Evolutionary conservation across 116 monocot genomes (phyloP).

Genomic region (Papilionanthe hybrid): DNA sequence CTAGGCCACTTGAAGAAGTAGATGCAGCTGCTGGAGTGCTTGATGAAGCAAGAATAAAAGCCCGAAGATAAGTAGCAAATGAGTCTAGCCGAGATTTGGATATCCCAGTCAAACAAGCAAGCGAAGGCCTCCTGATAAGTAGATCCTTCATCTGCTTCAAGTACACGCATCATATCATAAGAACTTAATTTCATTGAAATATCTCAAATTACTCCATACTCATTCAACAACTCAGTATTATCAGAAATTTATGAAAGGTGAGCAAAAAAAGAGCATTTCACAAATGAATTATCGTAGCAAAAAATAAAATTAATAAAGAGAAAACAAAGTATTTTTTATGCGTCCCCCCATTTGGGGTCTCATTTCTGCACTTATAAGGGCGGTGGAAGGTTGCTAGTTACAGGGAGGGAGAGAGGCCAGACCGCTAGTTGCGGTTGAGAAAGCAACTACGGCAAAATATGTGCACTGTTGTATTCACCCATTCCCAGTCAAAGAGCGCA

Average conservation of each 20-base stretch:
- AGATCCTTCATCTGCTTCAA: slow-evolving; percentile 73
- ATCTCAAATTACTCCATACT: not conserved
- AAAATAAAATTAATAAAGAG: not conserved
- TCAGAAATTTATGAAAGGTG: not conserved
- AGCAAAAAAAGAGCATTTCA: not conserved
- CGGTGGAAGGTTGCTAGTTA: not conserved
- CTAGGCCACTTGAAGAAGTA: slow-evolving; percentile 9
- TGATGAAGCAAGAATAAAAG: slow-evolving; percentile 51
- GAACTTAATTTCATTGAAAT: not conserved
- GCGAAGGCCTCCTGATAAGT: slow-evolving; percentile 52
- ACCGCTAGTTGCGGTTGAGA: no score
- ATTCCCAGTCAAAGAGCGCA: not conserved
- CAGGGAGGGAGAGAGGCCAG: not conserved
- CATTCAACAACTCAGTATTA: not conserved
- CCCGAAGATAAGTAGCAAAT: slow-evolving; percentile 61
- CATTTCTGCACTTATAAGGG: not conserved
- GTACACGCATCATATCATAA: not conserved
- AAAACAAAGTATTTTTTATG: no score
- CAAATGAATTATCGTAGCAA: not conserved
- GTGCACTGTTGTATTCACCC: not conserved
- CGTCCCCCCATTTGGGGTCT: not conserved
- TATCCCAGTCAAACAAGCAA: slow-evolving; percentile 78
- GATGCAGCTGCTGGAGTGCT: slow-evolving; percentile 12
- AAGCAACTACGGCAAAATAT: not conserved
- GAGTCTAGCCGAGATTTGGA: slow-evolving; percentile 65